A percentile compares a stretch with the other conserved stretches of the same genome.
Conservation (phyloP, 2,329 filamentous ascomycete genomes). For the Bisporella sp. region DNA sequence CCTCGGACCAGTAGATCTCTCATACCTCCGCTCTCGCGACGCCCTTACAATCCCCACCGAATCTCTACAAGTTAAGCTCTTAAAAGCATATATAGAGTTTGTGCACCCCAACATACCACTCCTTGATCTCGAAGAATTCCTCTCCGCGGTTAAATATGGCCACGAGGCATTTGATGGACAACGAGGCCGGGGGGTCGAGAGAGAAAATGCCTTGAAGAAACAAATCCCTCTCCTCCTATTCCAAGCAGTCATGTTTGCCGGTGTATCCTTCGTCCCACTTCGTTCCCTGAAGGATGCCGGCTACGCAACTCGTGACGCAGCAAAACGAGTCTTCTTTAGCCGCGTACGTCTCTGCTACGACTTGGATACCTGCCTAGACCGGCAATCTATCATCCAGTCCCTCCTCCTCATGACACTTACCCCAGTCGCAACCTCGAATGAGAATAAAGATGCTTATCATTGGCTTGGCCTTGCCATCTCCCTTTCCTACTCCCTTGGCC, state of each 20-base stretch:
- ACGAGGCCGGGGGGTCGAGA: not conserved
- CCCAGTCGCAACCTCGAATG: conserved; percentile 11
- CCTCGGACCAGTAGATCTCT: conserved; percentile 6
- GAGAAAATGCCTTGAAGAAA: not conserved
- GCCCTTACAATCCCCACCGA: conserved; percentile 14
- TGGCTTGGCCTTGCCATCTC: conserved; percentile 45
- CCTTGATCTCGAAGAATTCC: conserved; percentile 15
- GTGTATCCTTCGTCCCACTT: conserved; percentile 7
- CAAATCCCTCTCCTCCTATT: conserved; percentile 16
- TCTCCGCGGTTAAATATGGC: conserved; percentile 9
- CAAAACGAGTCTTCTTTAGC: conserved; percentile 12
- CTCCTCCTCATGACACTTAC: conserved; percentile 15
- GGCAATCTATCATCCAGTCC: conserved; percentile 13
- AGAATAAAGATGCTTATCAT: conserved; percentile 36
- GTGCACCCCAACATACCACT: conserved; percentile 16
- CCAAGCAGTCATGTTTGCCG: conserved; percentile 20
- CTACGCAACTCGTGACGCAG: conserved; percentile 8
- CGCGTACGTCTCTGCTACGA: conserved; percentile 12
- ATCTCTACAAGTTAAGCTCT: conserved; percentile 10
- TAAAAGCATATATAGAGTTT: conserved; percentile 15
- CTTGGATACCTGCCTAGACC: conserved; percentile 16
- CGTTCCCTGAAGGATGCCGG: conserved; percentile 12
- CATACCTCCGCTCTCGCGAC: conserved; percentile 10
- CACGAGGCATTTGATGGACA: not conserved
- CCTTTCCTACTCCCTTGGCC: conserved; percentile 41